These are phyloP conservation scores for Penicillium sp. DNA, from an alignment of 2,329 filamentous ascomycete genomes.

Conservation along the genomic window DNA sequence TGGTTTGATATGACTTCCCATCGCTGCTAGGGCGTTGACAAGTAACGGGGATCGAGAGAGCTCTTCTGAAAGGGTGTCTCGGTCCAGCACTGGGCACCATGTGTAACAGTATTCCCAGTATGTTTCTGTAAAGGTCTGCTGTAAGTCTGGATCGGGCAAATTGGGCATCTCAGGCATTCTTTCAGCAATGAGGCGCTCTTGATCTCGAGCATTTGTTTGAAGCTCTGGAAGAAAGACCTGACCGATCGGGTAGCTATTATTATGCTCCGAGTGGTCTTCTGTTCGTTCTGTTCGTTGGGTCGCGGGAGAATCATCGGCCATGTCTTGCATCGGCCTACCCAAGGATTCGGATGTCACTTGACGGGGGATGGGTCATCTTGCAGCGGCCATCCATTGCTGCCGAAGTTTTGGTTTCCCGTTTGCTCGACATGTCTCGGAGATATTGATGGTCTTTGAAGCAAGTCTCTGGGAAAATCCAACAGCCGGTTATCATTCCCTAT, in stretches of 20 bases:
- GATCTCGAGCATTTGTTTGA: conserved; percentile 16
- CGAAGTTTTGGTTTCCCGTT: background rate
- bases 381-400: background rate
- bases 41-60: conserved; percentile 22
- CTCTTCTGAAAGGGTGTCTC: conserved; percentile 31
- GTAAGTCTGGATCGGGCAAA: conserved; percentile 29
- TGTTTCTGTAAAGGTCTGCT: conserved; percentile 45
- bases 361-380: background rate
- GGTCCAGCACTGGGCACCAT: conserved; percentile 46
- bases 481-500: background rate
- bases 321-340: background rate
- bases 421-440: background rate
- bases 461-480: background rate
- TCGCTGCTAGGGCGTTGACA: conserved; percentile 39
- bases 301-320: conserved; percentile 4
- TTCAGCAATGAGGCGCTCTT: conserved; percentile 15
- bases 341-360: background rate
- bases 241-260: conserved; percentile 14
- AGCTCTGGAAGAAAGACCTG: conserved; percentile 16
- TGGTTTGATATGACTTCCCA: conserved; percentile 45
- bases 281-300: conserved; percentile 13
- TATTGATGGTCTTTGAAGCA: background rate
- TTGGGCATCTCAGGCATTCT: conserved; percentile 7
- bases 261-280: conserved; percentile 14
- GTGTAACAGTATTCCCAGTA: conserved; percentile 47